Percentiles rank a stretch among this genome's conserved stretches.
Conservation (phyloP, 305 asterid species). For the Fraxinus platypoda region DNA sequence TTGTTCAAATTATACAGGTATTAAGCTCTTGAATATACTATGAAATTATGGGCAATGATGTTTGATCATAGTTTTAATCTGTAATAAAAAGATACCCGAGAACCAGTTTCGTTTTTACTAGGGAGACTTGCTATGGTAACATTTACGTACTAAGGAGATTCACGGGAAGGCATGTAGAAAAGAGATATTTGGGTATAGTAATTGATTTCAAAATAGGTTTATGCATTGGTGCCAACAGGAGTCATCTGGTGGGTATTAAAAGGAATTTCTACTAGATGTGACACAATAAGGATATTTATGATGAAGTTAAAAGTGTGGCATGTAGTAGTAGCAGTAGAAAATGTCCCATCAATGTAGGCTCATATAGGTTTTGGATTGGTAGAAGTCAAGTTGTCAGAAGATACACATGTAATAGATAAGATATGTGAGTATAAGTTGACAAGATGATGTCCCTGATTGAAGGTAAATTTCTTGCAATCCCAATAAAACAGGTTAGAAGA, state of each 20-base stretch:
- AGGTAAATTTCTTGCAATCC: background rate
- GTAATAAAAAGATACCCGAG: background rate
- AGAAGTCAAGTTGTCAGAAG: background rate
- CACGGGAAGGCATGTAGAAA: background rate
- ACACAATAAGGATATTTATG: background rate
- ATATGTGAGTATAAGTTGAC: background rate
- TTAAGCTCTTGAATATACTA: background rate
- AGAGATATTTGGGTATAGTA: background rate
- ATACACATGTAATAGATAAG: background rate
- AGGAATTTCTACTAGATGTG: background rate
- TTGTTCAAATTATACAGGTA: background rate
- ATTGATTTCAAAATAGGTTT: background rate
- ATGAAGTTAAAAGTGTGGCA: background rate
- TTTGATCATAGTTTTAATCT: background rate
- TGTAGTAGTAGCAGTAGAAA: background rate
- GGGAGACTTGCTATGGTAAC: background rate
- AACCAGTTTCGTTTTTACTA: background rate
- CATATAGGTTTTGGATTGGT: background rate
- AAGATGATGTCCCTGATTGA: background rate
- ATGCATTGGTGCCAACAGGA: background rate
- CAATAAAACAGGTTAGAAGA: background rate
- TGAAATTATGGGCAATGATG: background rate
- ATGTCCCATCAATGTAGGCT: background rate
- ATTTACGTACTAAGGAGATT: background rate
- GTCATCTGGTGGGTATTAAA: background rate